Conservation (phyloP, 2,329 filamentous ascomycete species). For the Golovinomyces cichoracearum region DNA sequence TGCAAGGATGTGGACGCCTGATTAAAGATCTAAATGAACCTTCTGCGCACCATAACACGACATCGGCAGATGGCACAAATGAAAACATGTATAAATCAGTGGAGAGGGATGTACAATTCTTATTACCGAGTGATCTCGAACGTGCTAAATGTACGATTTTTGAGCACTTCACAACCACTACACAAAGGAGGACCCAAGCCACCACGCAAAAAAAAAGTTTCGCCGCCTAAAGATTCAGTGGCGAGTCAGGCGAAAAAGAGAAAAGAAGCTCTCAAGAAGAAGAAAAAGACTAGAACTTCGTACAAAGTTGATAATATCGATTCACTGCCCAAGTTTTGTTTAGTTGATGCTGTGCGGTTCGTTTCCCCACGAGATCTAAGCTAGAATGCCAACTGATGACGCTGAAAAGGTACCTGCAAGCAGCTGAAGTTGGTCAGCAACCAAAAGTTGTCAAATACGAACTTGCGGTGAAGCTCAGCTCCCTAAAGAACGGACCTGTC, state of each 20-base stretch:
- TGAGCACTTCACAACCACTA: slow-evolving; percentile 8
- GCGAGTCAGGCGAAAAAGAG: slow-evolving; percentile 13
- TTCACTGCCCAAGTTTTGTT: slow-evolving; percentile 37
- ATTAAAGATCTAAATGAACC: background rate
- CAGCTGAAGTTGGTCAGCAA: slow-evolving; percentile 65
- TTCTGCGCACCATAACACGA: background rate
- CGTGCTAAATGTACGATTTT: slow-evolving; percentile 5
- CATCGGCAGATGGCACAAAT: background rate
- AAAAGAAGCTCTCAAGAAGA: slow-evolving; percentile 10
- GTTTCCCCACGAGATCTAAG: slow-evolving; percentile 8
- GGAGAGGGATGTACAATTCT: background rate
- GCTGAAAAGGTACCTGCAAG: slow-evolving; percentile 51
- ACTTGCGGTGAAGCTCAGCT: slow-evolving; percentile 55
- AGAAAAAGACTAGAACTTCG: slow-evolving; percentile 13
- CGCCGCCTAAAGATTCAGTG: slow-evolving; percentile 1
- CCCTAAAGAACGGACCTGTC: slow-evolving; percentile 61
- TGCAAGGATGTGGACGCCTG: background rate
- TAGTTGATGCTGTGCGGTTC: slow-evolving; percentile 83
- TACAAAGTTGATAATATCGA: slow-evolving; percentile 16
- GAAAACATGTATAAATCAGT: background rate
- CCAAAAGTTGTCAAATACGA: slow-evolving; percentile 65
- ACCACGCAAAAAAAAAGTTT: slow-evolving; percentile 8
- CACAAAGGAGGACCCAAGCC: slow-evolving; percentile 6
- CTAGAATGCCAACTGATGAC: slow-evolving; percentile 2
- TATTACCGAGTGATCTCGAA: slow-evolving; percentile 3